Conservation (phyloP, 208 protist genomes). For the Crithidia thermophila region DNA sequence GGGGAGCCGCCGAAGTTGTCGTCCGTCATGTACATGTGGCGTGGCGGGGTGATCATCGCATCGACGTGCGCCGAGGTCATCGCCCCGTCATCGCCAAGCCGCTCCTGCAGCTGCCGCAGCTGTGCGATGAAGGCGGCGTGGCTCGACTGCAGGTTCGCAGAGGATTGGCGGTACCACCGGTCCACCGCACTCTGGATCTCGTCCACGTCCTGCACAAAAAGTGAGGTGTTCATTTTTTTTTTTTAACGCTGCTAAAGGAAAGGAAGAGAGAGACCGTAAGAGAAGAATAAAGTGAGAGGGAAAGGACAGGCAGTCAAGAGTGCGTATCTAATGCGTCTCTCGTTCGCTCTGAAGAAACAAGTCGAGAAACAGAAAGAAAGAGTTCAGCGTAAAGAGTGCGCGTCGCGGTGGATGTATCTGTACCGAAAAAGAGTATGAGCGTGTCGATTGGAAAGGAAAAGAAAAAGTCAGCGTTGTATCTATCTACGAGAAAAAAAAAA, state of each 20-base stretch:
- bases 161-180: slow-evolving; percentile 61
- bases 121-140: slow-evolving; percentile 45
- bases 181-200: slow-evolving; percentile 68
- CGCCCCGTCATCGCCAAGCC: slow-evolving; percentile 30
- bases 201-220: slow-evolving; percentile 65
- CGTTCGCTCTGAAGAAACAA: too few relatives aligned
- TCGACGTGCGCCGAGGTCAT: slow-evolving; percentile 23
- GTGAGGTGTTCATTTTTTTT: slow-evolving; percentile 42
- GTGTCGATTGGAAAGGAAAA: background rate
- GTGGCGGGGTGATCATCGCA: slow-evolving; percentile 53
- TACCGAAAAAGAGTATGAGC: background rate
- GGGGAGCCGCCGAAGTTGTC: slow-evolving; percentile 51
- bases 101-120: slow-evolving; percentile 59
- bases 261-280: background rate
- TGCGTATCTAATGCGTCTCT: too few relatives aligned
- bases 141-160: slow-evolving; percentile 38
- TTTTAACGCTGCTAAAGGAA: background rate
- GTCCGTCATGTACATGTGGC: slow-evolving; percentile 34
- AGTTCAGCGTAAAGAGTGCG: too few relatives aligned
- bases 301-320: too few relatives aligned
- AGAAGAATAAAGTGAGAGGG: background rate
- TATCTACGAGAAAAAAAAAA: background rate
- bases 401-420: too few relatives aligned
- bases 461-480: background rate
- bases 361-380: background rate